These are phyloP conservation scores for Agaricales sp. DNA, from an alignment of 1,284 basidiomycete genomes.

Conservation along the genomic window DNA sequence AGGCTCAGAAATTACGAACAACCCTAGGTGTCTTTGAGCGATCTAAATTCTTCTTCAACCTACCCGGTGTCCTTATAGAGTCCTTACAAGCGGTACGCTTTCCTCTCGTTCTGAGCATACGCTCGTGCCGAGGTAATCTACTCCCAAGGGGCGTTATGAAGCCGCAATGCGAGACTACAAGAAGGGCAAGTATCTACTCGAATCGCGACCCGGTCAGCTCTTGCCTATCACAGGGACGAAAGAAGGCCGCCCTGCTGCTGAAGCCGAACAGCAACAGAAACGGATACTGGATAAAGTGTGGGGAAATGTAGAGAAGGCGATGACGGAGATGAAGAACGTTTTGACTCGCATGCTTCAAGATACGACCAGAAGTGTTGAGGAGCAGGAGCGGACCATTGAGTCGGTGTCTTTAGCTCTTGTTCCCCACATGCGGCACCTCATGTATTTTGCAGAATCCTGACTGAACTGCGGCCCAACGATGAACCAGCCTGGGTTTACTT, in stretches of 20 bases:
- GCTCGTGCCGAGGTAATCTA: too few relatives aligned
- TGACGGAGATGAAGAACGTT: slow-evolving; percentile 81
- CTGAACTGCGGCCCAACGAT: slow-evolving; percentile 75
- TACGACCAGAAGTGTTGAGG: slow-evolving; percentile 72
- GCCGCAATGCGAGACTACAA: slow-evolving; percentile 94
- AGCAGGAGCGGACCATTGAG: slow-evolving; percentile 97
- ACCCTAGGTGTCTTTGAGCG: slow-evolving; percentile 95
- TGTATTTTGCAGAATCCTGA: slow-evolving; percentile 49
- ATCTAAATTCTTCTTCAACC: slow-evolving; percentile 97
- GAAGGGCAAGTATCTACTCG: slow-evolving; percentile 88
- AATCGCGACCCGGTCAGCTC: slow-evolving; percentile 79
- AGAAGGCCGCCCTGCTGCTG: slow-evolving; percentile 38
- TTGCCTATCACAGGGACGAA: slow-evolving; percentile 51
- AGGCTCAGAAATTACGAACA: slow-evolving; percentile 86
- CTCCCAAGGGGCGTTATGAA: slow-evolving; percentile 78
- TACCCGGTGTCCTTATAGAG: slow-evolving; percentile 88
- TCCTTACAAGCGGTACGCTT: slow-evolving; percentile 73
- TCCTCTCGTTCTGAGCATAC: slow-evolving; percentile 6
- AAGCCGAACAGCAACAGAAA: slow-evolving; percentile 71
- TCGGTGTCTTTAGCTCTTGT: slow-evolving; percentile 31
- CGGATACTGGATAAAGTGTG: slow-evolving; percentile 95
- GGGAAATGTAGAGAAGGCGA: slow-evolving; percentile 90
- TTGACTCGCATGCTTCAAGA: slow-evolving; percentile 78
- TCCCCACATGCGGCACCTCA: too few relatives aligned
- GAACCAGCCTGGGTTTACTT: slow-evolving; percentile 93